phyloP scores from a whole-genome alignment of 345 rosid genomes.

The Theobroma cacao region DNA sequence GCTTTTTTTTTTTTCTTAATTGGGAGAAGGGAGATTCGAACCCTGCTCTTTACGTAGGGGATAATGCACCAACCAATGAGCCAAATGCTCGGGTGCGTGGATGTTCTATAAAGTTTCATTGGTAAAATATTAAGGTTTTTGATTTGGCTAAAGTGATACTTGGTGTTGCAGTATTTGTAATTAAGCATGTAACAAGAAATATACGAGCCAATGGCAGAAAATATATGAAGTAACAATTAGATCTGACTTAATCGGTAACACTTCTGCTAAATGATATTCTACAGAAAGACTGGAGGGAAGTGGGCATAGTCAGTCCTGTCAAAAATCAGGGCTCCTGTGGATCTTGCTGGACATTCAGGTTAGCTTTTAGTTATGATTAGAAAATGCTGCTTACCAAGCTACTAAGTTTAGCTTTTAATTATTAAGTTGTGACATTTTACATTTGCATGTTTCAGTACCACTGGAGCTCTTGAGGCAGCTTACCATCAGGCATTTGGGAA shows the following conservation, averaged over 20 bases:
- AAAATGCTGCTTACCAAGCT: not conserved
- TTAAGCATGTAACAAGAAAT: not conserved
- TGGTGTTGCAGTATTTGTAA: not conserved
- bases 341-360: conserved; percentile 99
- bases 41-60: too few relatives aligned
- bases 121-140: not conserved
- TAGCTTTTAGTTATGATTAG: not conserved
- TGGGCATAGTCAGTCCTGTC: conserved; percentile 83
- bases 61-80: too few relatives aligned
- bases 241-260: not conserved
- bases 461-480: conserved; percentile 99
- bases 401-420: not conserved
- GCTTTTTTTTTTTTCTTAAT: too few relatives aligned
- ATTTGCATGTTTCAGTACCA: conserved; percentile 51
- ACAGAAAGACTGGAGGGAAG: conserved; percentile 94
- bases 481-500: conserved; percentile 90
- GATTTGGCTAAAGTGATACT: not conserved
- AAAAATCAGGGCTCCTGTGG: conserved; percentile 95
- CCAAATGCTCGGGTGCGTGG: too few relatives aligned
- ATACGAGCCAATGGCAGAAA: not conserved
- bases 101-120: not conserved
- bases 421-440: not conserved
- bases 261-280: not conserved
- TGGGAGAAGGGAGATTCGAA: too few relatives aligned
- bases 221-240: not conserved